Evolutionary conservation across 305 asterid genomes (phyloP), one percentile per base, ranked within the genome.

Genomic region (Solanum hybrid): DNA sequence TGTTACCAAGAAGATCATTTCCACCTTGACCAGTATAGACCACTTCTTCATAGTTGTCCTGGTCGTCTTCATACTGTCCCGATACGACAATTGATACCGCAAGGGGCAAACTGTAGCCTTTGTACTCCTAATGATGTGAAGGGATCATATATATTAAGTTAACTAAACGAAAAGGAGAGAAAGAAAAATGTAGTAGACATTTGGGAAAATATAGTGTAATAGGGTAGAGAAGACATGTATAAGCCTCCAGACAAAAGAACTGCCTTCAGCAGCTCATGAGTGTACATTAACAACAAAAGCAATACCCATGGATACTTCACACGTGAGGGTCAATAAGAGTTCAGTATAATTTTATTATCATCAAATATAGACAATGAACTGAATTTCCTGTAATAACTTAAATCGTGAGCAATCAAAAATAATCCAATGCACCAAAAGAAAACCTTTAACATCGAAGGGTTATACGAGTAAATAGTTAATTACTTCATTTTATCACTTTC

Each of bases 1-100:
- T 95, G 76, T 95, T 78, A 19, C 99, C 99, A 24, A 93, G 94
- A 88, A 97, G 92, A 91, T 96, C 90, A 88, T 97, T 94, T 12
- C 99, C 99, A 71, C 99, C 99, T 93, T 97, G 99, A 76, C 99
- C 99, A 9, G 99, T 97, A 90, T 97, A 97, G 19, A 95, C 94
- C 75, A 97, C 90, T 19, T 95, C 98, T 78, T 96, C 96, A 24
- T 91, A 92, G 71, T 97, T 96, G 91, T 97, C 99, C 51, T 94
- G 89, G 89, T 97, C 97, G 56, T 97, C 99, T 90, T 97, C 99
- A 80, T 97, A 97, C 87, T 96, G 98, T 45, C 99, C 99, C 6
- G 99, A 97, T 92, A 97, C 56, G 15, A 97, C 97, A 60, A 97
- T 97, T n/a, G 98, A 94, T 86, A 90, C 40, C 4, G 99, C 92